Conservation (phyloP, 2,329 filamentous ascomycete species). For the Fragosphaeria purpurea region DNA sequence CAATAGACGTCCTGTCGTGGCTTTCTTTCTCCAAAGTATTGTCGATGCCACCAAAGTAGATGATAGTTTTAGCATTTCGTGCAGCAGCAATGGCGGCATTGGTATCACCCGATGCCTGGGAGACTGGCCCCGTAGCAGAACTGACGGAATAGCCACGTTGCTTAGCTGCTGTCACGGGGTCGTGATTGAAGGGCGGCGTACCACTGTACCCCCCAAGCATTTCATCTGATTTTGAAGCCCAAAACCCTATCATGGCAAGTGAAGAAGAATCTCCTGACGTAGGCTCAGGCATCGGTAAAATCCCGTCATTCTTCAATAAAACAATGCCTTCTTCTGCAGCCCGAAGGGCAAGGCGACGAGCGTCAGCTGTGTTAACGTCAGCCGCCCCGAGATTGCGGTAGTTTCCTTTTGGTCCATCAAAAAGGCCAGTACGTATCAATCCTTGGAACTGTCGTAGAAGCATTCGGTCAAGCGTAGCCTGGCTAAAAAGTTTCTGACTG, state of each 20-base stretch:
- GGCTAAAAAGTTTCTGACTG: constrained; percentile 29
- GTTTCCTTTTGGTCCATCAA: constrained; percentile 36
- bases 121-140: constrained; percentile 27
- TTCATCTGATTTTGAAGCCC: constrained; percentile 37
- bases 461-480: constrained; percentile 36
- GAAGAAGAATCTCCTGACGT: background rate
- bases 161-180: constrained; percentile 41
- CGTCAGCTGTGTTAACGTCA: constrained; percentile 44
- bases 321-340: constrained; percentile 39
- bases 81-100: constrained; percentile 27
- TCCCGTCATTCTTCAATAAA: constrained; percentile 44
- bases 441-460: constrained; percentile 43
- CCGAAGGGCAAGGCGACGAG: constrained; percentile 44
- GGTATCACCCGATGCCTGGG: constrained; percentile 8
- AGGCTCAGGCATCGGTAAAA: constrained; percentile 31
- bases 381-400: constrained; percentile 44
- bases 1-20: constrained; percentile 38
- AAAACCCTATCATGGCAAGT: constrained; percentile 40
- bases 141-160: constrained; percentile 33
- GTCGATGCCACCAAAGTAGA: constrained; percentile 49
- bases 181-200: constrained; percentile 42
- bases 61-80: constrained; percentile 36
- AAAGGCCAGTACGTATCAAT: constrained; percentile 47
- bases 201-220: constrained; percentile 53
- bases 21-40: constrained; percentile 40